phyloP scores from a whole-genome alignment of 306 rosid genomes.

The Prunus armeniaca region DNA sequence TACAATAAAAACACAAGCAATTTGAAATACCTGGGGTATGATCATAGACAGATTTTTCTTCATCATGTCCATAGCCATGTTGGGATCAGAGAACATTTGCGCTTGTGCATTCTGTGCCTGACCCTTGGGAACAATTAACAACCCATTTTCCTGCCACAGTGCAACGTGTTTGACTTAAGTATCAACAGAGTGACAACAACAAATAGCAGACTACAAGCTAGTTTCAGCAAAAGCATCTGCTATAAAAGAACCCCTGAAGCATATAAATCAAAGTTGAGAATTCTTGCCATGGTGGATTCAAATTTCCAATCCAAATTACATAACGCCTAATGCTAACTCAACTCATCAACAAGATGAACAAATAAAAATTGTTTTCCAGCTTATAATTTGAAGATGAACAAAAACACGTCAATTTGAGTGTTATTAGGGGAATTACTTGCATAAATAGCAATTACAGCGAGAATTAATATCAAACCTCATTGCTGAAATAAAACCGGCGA shows the following conservation, averaged over 20 bases:
- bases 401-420: neutral
- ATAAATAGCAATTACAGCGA: neutral
- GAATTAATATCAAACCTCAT: conserved; percentile 55
- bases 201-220: neutral
- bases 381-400: neutral
- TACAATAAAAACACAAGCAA: conserved; percentile 3
- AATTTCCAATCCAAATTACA: neutral
- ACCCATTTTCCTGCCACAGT: conserved; percentile 71
- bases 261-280: neutral
- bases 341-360: neutral
- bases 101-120: conserved; percentile 89
- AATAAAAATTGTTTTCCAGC: neutral
- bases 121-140: conserved; percentile 86
- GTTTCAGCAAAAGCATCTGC: neutral
- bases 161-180: neutral
- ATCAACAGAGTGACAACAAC: neutral
- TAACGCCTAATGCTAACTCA: neutral
- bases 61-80: conserved; percentile 99
- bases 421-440: neutral
- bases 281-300: neutral
- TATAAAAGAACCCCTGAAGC: neutral
- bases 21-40: conserved; percentile 75
- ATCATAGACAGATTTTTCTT: conserved; percentile 99
- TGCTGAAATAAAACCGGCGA: conserved; percentile 72
- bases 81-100: conserved; percentile 98